Conservation (phyloP, 177 flowering plant species). For the Vitis hybrid region DNA sequence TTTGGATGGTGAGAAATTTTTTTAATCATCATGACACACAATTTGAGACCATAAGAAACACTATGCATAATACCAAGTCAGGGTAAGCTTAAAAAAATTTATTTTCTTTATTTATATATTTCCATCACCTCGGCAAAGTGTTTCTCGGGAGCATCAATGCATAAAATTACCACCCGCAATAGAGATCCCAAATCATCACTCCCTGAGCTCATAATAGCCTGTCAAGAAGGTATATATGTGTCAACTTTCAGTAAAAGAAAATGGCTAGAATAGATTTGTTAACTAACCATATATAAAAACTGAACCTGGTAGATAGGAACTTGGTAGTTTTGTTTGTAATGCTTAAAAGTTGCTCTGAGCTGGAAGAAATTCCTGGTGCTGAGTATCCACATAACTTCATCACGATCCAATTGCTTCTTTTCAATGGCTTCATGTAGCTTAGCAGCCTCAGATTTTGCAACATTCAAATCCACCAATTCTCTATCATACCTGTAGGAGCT, state of each 20-base stretch:
- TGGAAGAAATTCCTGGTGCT: conserved; percentile 64
- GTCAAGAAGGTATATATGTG: conserved; percentile 5
- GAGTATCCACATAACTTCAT: conserved; percentile 54
- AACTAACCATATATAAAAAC: background rate
- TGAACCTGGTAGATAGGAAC: conserved; percentile 56
- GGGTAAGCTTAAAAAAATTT: too few species aligned
- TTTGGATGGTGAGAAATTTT: too few species aligned
- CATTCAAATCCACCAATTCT: conserved; percentile 42
- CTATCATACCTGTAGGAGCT: conserved; percentile 73
- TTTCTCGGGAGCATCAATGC: conserved; percentile 69
- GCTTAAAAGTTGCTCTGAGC: conserved; percentile 63
- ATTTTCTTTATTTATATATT: too few species aligned
- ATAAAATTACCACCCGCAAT: conserved; percentile 44
- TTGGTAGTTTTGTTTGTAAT: conserved; percentile 49
- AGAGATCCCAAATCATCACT: conserved; percentile 44
- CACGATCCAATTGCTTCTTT: conserved; percentile 46
- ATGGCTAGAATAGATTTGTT: too few species aligned
- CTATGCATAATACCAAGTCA: too few species aligned
- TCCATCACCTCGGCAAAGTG: conserved; percentile 76
- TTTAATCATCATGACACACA: too few species aligned
- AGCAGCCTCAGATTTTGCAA: conserved; percentile 58
- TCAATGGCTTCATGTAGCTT: conserved; percentile 51
- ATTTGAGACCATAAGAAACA: too few species aligned
- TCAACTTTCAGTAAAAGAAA: too few species aligned
- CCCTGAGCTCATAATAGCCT: conserved; percentile 58